Evolutionary conservation across 169 alveolate species (phyloP).

Genomic region (Cryptosporidium canis): DNA sequence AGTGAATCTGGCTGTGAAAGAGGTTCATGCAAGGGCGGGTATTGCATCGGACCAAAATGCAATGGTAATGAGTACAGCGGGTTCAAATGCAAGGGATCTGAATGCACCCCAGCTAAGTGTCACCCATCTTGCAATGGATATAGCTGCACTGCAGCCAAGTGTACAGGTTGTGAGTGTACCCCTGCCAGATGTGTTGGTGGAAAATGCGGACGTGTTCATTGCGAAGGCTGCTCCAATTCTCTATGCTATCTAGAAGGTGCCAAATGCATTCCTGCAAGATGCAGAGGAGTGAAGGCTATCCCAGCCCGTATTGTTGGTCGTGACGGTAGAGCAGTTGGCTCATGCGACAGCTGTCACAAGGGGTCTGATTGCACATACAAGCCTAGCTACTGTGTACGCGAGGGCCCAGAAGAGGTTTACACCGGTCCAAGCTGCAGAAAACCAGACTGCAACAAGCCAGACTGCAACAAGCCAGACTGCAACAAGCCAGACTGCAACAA

Average conservation of each 20-base stretch:
- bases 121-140: slow-evolving; percentile 3
- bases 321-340: slow-evolving; percentile 37
- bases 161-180: slow-evolving; percentile 3
- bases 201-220: slow-evolving; percentile 14
- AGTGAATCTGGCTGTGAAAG: slow-evolving; percentile 4
- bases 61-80: slow-evolving; percentile 15
- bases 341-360: background rate
- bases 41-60: slow-evolving; percentile 41
- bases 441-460: too few species aligned
- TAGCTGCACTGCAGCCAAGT: slow-evolving; percentile 43
- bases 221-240: background rate
- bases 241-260: background rate
- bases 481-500: background rate
- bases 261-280: slow-evolving; percentile 42
- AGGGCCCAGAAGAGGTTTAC: background rate
- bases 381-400: background rate
- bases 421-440: background rate
- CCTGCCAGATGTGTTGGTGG: slow-evolving; percentile 61
- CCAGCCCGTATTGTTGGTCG: slow-evolving; percentile 63
- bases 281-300: slow-evolving; percentile 25
- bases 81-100: slow-evolving; percentile 24
- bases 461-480: background rate
- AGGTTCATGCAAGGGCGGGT: slow-evolving; percentile 29
- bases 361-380: background rate
- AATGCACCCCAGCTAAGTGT: slow-evolving; percentile 49